phyloP scores from a whole-genome alignment of 1,284 basidiomycete species.

The Tylopilus sp. region DNA sequence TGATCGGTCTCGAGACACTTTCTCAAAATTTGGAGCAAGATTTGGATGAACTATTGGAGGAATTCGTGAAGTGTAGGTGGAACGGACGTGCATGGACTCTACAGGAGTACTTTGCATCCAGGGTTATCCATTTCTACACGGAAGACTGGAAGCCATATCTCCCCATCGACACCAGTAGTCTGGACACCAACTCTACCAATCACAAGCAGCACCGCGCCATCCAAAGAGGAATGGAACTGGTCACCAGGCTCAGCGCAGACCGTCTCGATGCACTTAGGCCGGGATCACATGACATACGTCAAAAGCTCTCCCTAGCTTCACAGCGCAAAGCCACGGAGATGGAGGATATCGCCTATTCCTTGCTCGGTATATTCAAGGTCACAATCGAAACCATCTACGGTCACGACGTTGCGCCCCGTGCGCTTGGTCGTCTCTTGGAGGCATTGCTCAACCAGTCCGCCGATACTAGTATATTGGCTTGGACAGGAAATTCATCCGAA shows the following conservation, averaged over 20 bases:
- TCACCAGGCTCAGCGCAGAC: neutral
- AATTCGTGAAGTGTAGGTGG: conserved; percentile 6
- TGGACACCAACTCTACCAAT: neutral
- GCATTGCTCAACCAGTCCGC: conserved; percentile 4
- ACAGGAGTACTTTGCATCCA: conserved; percentile 8
- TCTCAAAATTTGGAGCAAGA: neutral
- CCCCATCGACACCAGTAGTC: neutral
- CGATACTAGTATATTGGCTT: conserved; percentile 6
- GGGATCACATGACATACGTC: neutral
- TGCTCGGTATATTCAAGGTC: conserved; percentile 9
- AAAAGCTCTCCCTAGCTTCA: conserved; percentile 8
- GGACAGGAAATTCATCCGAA: conserved; percentile 3
- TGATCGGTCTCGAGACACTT: neutral
- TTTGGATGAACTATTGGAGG: neutral
- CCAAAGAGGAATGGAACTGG: conserved; percentile 3
- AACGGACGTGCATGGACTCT: conserved; percentile 10
- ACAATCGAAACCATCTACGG: conserved; percentile 7
- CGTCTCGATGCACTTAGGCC: conserved; percentile 2
- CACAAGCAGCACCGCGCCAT: neutral
- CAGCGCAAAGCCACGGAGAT: neutral
- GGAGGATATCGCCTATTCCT: conserved; percentile 7
- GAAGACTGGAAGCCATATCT: conserved; percentile 7
- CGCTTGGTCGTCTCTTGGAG: conserved; percentile 6
- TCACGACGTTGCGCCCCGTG: conserved; percentile 3
- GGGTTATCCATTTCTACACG: conserved; percentile 7